These are phyloP conservation scores for Pythium oligandrum DNA, from an alignment of 352 stramenopile genomes.

Conservation along the genomic window DNA sequence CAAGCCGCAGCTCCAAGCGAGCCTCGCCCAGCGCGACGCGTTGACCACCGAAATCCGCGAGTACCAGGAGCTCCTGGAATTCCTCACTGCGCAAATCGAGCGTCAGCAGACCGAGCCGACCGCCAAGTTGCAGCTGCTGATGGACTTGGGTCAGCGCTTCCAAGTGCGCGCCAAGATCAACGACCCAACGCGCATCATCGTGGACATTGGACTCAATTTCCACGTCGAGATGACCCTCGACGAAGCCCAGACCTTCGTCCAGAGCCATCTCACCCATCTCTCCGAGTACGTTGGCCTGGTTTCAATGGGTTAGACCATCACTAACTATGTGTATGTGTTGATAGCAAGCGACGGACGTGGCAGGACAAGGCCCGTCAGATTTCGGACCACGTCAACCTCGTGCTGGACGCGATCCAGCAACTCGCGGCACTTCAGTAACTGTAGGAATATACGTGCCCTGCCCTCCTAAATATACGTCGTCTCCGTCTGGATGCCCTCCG, in stretches of 20 bases:
- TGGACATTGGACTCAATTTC: conserved; percentile 72
- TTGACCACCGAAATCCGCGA: conserved; percentile 48
- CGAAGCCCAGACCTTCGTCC: conserved; percentile 55
- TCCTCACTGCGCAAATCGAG: conserved; percentile 35
- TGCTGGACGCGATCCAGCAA: conserved; percentile 72
- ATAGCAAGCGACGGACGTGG: conserved; percentile 61
- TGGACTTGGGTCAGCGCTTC: conserved; percentile 74
- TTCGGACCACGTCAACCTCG: conserved; percentile 67
- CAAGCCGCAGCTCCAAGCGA: conserved; percentile 60
- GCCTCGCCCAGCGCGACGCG: conserved; percentile 44
- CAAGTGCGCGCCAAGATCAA: conserved; percentile 64
- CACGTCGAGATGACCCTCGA: conserved; percentile 73
- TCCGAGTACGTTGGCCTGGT: conserved; percentile 27
- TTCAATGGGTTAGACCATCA: neutral
- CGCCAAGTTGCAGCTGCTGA: conserved; percentile 30
- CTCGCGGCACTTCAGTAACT: conserved; percentile 55
- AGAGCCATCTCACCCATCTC: conserved; percentile 44
- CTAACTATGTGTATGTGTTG: neutral
- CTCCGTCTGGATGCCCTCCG: too few relatives aligned
- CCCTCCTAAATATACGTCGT: conserved; percentile 5
- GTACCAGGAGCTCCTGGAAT: conserved; percentile 51
- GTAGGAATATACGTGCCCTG: conserved; percentile 10
- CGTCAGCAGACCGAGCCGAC: neutral
- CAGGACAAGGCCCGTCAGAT: conserved; percentile 66
- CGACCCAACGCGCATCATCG: conserved; percentile 50